Conservation (phyloP, 2,329 filamentous ascomycete genomes). For the Colletotrichum destructivum region DNA sequence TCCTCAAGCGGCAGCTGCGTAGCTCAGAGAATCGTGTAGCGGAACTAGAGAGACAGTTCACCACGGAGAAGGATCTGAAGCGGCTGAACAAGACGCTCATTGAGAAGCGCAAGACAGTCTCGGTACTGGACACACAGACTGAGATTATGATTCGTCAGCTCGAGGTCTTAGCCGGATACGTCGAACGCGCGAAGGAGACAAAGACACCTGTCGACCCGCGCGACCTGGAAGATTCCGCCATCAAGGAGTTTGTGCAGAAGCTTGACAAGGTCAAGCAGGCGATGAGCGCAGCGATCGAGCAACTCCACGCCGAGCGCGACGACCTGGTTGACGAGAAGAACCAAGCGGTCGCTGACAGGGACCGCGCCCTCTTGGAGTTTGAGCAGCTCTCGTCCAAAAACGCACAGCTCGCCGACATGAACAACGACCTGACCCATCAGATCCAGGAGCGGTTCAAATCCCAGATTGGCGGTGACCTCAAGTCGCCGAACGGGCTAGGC, state of each 20-base stretch:
- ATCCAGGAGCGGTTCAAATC: slow-evolving; percentile 95
- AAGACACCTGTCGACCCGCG: slow-evolving; percentile 85
- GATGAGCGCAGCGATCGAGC: slow-evolving; percentile 72
- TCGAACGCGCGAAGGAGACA: slow-evolving; percentile 87
- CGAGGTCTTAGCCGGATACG: slow-evolving; percentile 89
- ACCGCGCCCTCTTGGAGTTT: slow-evolving; percentile 94
- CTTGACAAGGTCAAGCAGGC: slow-evolving; percentile 73
- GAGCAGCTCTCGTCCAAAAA: slow-evolving; percentile 96
- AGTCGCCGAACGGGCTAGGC: slow-evolving; percentile 68
- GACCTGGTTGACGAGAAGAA: slow-evolving; percentile 88
- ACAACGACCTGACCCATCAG: slow-evolving; percentile 94
- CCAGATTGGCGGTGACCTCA: slow-evolving; percentile 70
- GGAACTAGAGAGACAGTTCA: slow-evolving; percentile 87
- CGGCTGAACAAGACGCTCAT: slow-evolving; percentile 88
- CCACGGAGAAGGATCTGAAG: slow-evolving; percentile 75
- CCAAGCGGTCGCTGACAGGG: slow-evolving; percentile 86
- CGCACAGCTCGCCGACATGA: slow-evolving; percentile 92
- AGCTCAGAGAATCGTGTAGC: slow-evolving; percentile 88
- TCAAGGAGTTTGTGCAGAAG: slow-evolving; percentile 90
- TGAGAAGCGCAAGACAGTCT: slow-evolving; percentile 96
- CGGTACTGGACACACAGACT: slow-evolving; percentile 91
- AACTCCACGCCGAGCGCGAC: slow-evolving; percentile 80
- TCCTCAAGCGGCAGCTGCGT: slow-evolving; percentile 82
- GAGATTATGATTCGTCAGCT: slow-evolving; percentile 96
- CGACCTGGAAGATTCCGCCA: slow-evolving; percentile 88